Evolutionary conservation across 1,284 basidiomycete genomes (phyloP), one percentile per base, ranked within the genome.

Genomic region (Malassezia sp.): DNA sequence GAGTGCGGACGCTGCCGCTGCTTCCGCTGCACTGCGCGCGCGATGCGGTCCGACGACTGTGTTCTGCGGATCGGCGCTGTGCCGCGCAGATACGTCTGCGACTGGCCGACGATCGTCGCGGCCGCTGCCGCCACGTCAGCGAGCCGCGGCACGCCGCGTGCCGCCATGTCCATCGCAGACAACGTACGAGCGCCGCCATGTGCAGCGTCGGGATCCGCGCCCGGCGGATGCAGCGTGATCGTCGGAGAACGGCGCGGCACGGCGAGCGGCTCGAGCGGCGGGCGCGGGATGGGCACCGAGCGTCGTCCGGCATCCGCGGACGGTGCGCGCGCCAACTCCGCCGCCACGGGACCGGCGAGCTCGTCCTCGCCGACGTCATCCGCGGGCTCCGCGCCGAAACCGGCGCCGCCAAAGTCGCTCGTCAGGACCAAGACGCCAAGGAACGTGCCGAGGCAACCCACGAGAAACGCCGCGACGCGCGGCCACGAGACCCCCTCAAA

Each of bases 381-480:
- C 9, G 4, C 21, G 10, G 3, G 20, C 15, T 18, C 34, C 23
- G 12, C 36, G 4, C 27, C 15, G 21, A 18, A 29, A 1, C 20
- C 40, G 31, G 2, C 18, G 6, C 27, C 3, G 30, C 12, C 18
- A 5, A 24, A 21, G 20, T 40, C 37, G 14, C 57, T 54, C 0
- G 66, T 67, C 1, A 69, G 44, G n/a, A 66, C 49, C 37, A 88
- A 88, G 2, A 93, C 88, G 0, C 89, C 89, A 33, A 78, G 73
- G 60, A 88, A 88, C 1, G 84, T 89, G 15, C 84, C 80, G 5
- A 76, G 77, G 67, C 83, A 86, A 33, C 83, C 84, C 66, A 86
- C 86, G 22, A 85, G 58, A 70, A 88, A 89, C n/a, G 82, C 85
- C 45, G 90, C 75, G 54, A 89, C 78, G 63, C 89, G 83, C 67